Percentiles rank a stretch among this genome's conserved stretches.
Evolutionary conservation across 2,329 filamentous ascomycete species (phyloP).

Genomic region (Elsinoe batatas): DNA sequence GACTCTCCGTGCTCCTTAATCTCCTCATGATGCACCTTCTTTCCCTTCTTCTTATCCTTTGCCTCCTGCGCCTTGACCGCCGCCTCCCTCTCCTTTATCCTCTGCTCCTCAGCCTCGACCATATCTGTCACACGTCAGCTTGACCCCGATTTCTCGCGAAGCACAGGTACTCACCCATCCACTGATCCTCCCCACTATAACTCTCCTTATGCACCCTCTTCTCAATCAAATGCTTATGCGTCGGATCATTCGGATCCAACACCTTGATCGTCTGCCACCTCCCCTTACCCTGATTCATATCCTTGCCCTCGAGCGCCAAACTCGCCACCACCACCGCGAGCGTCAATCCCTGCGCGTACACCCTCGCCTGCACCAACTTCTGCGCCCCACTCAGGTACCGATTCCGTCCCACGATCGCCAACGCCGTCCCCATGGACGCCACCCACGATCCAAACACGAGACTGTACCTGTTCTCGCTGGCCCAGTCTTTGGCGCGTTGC

Average conservation of each 20-base stretch:
- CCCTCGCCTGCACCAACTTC: slow-evolving; percentile 88
- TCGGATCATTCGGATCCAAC: slow-evolving; percentile 68
- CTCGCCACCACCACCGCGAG: slow-evolving; percentile 73
- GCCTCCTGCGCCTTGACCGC: slow-evolving; percentile 24
- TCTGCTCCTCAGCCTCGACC: slow-evolving; percentile 68
- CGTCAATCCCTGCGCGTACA: slow-evolving; percentile 86
- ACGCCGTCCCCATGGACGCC: slow-evolving; percentile 64
- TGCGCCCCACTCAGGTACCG: slow-evolving; percentile 64
- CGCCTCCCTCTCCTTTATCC: slow-evolving; percentile 42
- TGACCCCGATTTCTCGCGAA: no score
- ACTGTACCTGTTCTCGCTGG: slow-evolving; percentile 70
- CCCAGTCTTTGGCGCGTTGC: slow-evolving; percentile 61
- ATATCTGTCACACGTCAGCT: slow-evolving; percentile 50
- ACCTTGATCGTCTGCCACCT: slow-evolving; percentile 80
- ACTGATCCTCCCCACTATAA: slow-evolving; percentile 82
- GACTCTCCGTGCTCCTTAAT: background rate
- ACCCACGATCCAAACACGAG: slow-evolving; percentile 79
- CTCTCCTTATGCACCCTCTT: slow-evolving; percentile 80
- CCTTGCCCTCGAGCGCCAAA: slow-evolving; percentile 70
- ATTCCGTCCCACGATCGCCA: slow-evolving; percentile 68
- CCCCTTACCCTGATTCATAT: slow-evolving; percentile 65
- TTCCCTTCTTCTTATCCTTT: slow-evolving; percentile 48
- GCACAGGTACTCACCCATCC: slow-evolving; percentile 63
- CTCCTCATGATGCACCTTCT: slow-evolving; percentile 38
- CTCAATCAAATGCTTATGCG: slow-evolving; percentile 74